Evolutionary conservation across 2,329 filamentous ascomycete species (phyloP), one percentile per base, ranked within the genome.

Genomic region (Samsoniella hepiali): DNA sequence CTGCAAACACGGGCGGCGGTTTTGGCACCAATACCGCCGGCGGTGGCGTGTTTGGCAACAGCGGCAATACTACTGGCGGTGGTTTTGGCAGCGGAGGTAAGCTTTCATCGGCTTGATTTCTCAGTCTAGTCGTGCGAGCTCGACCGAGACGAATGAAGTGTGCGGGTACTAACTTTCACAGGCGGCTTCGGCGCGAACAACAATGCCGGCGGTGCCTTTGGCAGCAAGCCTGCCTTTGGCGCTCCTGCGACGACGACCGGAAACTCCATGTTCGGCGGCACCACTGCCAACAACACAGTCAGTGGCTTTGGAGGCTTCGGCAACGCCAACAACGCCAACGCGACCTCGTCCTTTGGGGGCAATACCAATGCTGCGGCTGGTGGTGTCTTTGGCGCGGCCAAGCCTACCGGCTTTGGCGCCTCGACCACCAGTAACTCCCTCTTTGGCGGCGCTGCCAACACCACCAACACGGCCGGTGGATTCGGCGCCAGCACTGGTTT

Each of bases 361-460:
- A 73, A 70, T 62, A 42, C 56, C 32, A 59, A 53, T 63, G 68
- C 65, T 22, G 68, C 71, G 34, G 15, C 78, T 34, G 76, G 79
- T 63, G 78, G 82, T 34, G 74, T 89, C 67, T 88, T 88, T 68
- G 84, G 83, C 50, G 74, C 72, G 47, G 79, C 70, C 69, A 85
- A 85, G 71, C 51, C 60, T 13, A 74, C 82, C 31, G 77, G 75
- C 44, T 87, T 87, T 68, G 83, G 83, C 32, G 63, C 75, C 45
- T 68, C 76, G 3, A 56, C 75, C 10, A 71, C 78, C 1, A 76
- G 78, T 22, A 70, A 72, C 27, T 78, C 79, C 5, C 72, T 85
- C 11, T 85, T 86, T 64, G 82, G 82, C 42, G 73, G 75, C 62
- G 73, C 69, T 61, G 73, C 69, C 44, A 68, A 54, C 51, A 67